Conservation (phyloP, 495 filamentous ascomycete species). For the Tetracladium setigerum region DNA sequence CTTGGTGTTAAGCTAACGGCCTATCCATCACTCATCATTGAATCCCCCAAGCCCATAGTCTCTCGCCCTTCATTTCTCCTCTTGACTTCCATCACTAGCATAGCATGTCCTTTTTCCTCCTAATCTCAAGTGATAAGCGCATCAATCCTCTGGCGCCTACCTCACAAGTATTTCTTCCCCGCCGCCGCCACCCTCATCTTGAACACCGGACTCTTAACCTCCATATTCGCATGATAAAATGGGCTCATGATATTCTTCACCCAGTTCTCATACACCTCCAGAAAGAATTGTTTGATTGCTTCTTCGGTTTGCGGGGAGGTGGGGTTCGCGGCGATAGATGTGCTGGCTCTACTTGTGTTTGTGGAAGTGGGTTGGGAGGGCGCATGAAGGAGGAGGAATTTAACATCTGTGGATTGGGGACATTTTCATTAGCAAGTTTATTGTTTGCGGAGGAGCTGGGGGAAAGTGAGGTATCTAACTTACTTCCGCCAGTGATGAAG, state of each 20-base stretch:
- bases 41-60: too few species aligned
- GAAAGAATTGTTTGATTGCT: slow-evolving; percentile 86
- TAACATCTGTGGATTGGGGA: slow-evolving; percentile 41
- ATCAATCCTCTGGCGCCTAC: background rate
- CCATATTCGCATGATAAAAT: slow-evolving; percentile 78
- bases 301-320: slow-evolving; percentile 85
- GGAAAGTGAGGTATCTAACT: slow-evolving; percentile 3
- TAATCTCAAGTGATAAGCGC: too few species aligned
- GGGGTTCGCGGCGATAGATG: slow-evolving; percentile 71
- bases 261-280: slow-evolving; percentile 89
- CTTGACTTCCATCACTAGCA: too few species aligned
- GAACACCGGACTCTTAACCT: slow-evolving; percentile 80
- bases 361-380: slow-evolving; percentile 39
- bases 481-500: slow-evolving; percentile 75
- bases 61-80: too few species aligned
- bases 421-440: background rate
- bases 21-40: too few species aligned
- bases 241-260: slow-evolving; percentile 97
- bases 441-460: background rate
- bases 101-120: too few species aligned
- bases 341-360: slow-evolving; percentile 42
- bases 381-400: slow-evolving; percentile 87
- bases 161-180: slow-evolving; percentile 83
- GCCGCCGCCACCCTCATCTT: slow-evolving; percentile 70
- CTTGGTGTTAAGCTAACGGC: too few species aligned